Conservation (phyloP, 2,329 filamentous ascomycete genomes). For the Diaporthe nobilis region DNA sequence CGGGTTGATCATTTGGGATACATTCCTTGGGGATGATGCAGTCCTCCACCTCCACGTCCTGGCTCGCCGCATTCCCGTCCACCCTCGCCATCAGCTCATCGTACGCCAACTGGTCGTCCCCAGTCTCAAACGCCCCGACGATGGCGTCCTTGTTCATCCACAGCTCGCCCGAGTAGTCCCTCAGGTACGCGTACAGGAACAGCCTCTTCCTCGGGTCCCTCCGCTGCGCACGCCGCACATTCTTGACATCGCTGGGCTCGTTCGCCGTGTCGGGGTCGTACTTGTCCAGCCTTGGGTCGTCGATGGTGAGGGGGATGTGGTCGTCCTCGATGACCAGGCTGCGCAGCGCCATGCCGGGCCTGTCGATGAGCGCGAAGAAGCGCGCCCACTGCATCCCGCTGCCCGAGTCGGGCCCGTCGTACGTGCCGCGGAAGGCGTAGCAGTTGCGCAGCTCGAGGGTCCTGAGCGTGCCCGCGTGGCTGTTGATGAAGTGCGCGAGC, state of each 20-base stretch:
- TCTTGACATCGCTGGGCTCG: constrained; percentile 40
- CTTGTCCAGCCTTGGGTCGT: constrained; percentile 32
- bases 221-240: constrained; percentile 38
- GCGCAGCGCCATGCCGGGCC: constrained; percentile 29
- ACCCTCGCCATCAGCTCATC: constrained; percentile 27
- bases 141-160: constrained; percentile 43
- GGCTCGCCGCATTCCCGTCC: constrained; percentile 14
- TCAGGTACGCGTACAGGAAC: constrained; percentile 38
- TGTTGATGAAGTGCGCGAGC: constrained; percentile 42
- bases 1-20: not conserved
- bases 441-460: constrained; percentile 39
- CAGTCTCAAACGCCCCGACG: constrained; percentile 35
- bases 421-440: constrained; percentile 39
- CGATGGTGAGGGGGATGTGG: constrained; percentile 39
- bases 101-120: constrained; percentile 38
- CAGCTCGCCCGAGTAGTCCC: constrained; percentile 41
- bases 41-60: not conserved
- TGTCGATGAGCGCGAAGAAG: constrained; percentile 37
- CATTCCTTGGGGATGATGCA: not conserved
- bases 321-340: constrained; percentile 31
- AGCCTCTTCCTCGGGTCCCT: constrained; percentile 33
- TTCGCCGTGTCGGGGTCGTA: constrained; percentile 37
- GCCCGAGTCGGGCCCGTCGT: constrained; percentile 16
- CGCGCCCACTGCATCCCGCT: constrained; percentile 40
- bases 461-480: constrained; percentile 28